Evolutionary conservation across 805 yeast species (phyloP), one percentile per base, ranked within the genome.

Genomic region (Millerago galiae): DNA sequence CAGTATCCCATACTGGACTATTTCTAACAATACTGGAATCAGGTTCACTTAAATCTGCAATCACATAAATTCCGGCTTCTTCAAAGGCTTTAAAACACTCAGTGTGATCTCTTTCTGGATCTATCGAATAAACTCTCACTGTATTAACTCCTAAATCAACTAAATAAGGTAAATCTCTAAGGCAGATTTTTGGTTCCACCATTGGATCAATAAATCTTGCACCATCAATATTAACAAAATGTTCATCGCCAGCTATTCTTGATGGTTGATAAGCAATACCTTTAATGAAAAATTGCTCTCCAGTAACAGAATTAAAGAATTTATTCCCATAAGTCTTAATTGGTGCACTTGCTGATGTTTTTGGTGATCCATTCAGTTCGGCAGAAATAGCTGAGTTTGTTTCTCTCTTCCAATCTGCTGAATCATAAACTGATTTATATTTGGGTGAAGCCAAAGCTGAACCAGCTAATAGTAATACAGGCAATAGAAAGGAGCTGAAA

Each of bases 11-110:
- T 41, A 67, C 63, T 30, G 99, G 98, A 42, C 70, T 63, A 58
- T 77, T 75, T 60, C 97, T 79, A 58, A 77, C 74, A 55, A 91
- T 82, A 24, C 97, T 87, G 34, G 66, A 57, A 36, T 76, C 76
- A 4, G 98, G 97, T 59, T 90, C 89, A 31, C 95, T 79, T 53
- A 93, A 74, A 66, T 93, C 99, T 33, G 95, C 81, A 56, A 93
- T 67, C 26, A 91, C 87, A 60, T 93, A 93, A 54, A 93, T 90
- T 40, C 96, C 97, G 43, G 91, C 95, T 21, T 84, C 85, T 44
- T 73, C 73, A 44, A 86, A 75, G 11, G 78, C 72, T 38, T 74
- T 53, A 89, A 90, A 85, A 66, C 96, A 89, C 17, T 63, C 75
- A 56, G 78, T 82, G 66, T 91, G 98, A 56, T 79, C 70, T 45